Evolutionary conservation across 768 basidiomycete species (phyloP).

Genomic region (Kwoniella pini): DNA sequence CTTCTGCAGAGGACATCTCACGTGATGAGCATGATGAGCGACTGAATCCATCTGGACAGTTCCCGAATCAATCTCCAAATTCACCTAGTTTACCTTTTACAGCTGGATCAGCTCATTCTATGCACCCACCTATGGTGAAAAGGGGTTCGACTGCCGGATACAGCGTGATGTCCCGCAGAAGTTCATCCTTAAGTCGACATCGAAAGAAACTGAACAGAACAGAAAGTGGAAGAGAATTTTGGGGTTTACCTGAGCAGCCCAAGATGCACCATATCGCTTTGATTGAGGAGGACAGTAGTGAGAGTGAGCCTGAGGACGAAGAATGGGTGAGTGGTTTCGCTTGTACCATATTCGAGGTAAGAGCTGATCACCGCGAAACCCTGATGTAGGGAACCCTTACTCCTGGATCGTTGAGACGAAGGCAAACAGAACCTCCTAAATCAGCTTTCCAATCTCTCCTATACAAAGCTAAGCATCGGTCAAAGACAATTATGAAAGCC

Average conservation of each 20-base stretch:
- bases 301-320: slow-evolving; percentile 36
- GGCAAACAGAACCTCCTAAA: slow-evolving; percentile 25
- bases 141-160: slow-evolving; percentile 3
- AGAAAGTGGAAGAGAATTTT: slow-evolving; percentile 52
- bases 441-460: slow-evolving; percentile 33
- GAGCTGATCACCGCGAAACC: background rate
- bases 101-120: slow-evolving; percentile 25
- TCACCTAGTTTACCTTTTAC: slow-evolving; percentile 24
- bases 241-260: slow-evolving; percentile 49
- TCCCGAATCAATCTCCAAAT: slow-evolving; percentile 12
- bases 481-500: slow-evolving; percentile 51
- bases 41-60: slow-evolving; percentile 21
- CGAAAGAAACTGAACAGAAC: slow-evolving; percentile 38
- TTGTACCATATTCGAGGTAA: no score
- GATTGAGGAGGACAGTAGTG: slow-evolving; percentile 33
- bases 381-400: slow-evolving; percentile 30
- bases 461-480: slow-evolving; percentile 20
- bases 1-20: slow-evolving; percentile 22
- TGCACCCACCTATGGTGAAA: slow-evolving; percentile 25
- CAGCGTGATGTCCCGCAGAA: slow-evolving; percentile 13
- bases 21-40: slow-evolving; percentile 40
- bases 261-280: slow-evolving; percentile 30
- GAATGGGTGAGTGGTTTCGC: slow-evolving; percentile 52
- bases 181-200: slow-evolving; percentile 8
- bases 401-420: slow-evolving; percentile 20